Base-by-base conservation (phyloP, 2,329 filamentous ascomycete species). In the Aspergillus thermomutatus region DNA sequence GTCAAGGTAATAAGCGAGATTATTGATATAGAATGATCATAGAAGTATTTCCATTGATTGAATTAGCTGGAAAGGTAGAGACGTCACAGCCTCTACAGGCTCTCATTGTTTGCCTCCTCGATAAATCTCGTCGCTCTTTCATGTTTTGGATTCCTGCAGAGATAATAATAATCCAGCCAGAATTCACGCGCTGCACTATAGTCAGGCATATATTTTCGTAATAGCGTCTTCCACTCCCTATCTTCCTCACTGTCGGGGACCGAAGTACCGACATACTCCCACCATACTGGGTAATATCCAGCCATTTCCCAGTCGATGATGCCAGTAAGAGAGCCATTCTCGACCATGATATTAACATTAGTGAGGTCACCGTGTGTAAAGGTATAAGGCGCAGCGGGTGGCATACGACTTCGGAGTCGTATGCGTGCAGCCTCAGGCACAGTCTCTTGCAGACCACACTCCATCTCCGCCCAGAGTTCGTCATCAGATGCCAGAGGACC, bases 261-360 rank as follows among this genome's bases (percentile, higher is more conserved):
- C 14, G 43, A 60, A n/a, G 56, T 60, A 23, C 49, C 56, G 1
- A 52, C 55, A 60, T 61, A 66, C 19, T 68, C 63, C 71, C 69
- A 75, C 73, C 72, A 78, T 25, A 69, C 72, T 21, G 73, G 75
- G 34, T 69, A 72, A 56, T 73, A 78, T 2, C 69, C 71, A 23
- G 68, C 62, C 41, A 52, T 60, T 62, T 77, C 73, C 75, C 73
- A 78, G 48, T 77, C 72, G 59, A 78, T 63, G 40, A 77, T 74
- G 26, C 69, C 74, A 10, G 68, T 66, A 19, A 78, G 56, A 47
- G 68, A 64, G n/a, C 70, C 71, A 56, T 72, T 60, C 9, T 72
- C 62, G 34, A 75, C 71, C 52, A 79, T 75, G 51, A 78, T 75
- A 50, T 77, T 78, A 4, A 67, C 63, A 34, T 63, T 61, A 14